Base-by-base conservation (phyloP, 177 flowering plant species). In the Vitis hybrid region DNA sequence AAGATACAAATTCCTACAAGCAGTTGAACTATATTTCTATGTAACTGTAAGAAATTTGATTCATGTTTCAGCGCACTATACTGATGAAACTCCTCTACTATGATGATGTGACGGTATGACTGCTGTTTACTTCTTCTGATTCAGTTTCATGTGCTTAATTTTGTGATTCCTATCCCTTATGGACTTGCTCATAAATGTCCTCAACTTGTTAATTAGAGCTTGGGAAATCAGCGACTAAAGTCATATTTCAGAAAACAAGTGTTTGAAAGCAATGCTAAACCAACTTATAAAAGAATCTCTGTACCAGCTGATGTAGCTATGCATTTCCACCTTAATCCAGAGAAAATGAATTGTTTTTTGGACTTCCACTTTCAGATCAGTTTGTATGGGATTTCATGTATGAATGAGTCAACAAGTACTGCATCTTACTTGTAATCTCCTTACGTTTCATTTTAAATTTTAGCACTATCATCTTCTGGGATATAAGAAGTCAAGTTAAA, bases 61-160 rank as follows among this genome's bases (percentile, higher is more conserved):
- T 44, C 47, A n/a, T 73, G 19, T 83, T 81, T 78, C 98, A 95
- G 99, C 98, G 95, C 14, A 88, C 91, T 33, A 88, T 95, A 67
- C 59, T 91, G 92, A 93, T 93, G 99, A 93, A 95, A 79, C 87
- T 92, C 22, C 82, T 90, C 17, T 95, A 95, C 74, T 85, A 91
- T 66, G 97, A 93, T 62, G 96, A 93, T 75, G 89, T 89, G 62
- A 95, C 99, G 84, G 98, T 93, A 89, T 64, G 90, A 5, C 59
- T n/a, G 13, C 11, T 38, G 8, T 64, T 15, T 18, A 14, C 53
- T n/a, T 11, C 54, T 56, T 14, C 38, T 12, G 13, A 33, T 11
- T 22, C 64, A 2, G 44, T 44, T 56, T 44, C 62, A 53, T 51
- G 11, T 51, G 19, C 24, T 59, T 60, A 2, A n/a, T 49, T 14